Conservation (phyloP, 495 filamentous ascomycete species). For the Parmelia sp. region DNA sequence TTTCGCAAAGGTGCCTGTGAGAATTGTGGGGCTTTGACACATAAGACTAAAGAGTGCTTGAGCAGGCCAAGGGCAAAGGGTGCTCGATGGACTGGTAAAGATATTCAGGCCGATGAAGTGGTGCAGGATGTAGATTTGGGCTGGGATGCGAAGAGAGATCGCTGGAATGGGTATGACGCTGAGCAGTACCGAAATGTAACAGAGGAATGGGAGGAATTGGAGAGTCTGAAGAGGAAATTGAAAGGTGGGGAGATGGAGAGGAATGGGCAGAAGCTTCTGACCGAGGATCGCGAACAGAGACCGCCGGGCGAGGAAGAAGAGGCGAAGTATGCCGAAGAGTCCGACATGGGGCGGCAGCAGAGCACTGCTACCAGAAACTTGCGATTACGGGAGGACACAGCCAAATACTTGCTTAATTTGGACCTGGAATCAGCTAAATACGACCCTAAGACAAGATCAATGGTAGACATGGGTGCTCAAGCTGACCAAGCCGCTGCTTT, state of each 20-base stretch:
- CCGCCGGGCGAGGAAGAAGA: conserved; percentile 45
- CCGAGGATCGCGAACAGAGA: conserved; percentile 29
- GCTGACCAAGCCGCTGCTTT: conserved; percentile 76
- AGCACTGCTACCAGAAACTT: conserved; percentile 85
- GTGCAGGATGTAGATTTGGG: conserved; percentile 77
- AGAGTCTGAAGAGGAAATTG: conserved; percentile 63
- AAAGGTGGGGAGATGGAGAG: conserved; percentile 29
- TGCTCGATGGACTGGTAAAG: conserved; percentile 83
- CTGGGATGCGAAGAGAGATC: conserved; percentile 97
- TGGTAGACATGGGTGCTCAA: conserved; percentile 84
- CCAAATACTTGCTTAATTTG: conserved; percentile 93
- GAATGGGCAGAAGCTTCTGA: conserved; percentile 26
- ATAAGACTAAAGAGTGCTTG: conserved; percentile 90
- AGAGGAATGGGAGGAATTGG: conserved; percentile 79
- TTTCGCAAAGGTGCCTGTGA: conserved; percentile 97
- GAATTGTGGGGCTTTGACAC: conserved; percentile 95
- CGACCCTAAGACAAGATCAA: conserved; percentile 91
- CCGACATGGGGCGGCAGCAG: conserved; percentile 91
- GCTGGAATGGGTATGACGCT: conserved; percentile 95
- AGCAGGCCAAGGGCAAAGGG: conserved; percentile 84
- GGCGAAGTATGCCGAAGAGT: conserved; percentile 87
- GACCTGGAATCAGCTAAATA: conserved; percentile 97
- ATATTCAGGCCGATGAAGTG: conserved; percentile 91
- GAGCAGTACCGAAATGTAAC: conserved; percentile 78
- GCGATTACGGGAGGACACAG: conserved; percentile 90